phyloP scores from a whole-genome alignment of 768 basidiomycete genomes.

The Suillus fuscotomentosus region DNA sequence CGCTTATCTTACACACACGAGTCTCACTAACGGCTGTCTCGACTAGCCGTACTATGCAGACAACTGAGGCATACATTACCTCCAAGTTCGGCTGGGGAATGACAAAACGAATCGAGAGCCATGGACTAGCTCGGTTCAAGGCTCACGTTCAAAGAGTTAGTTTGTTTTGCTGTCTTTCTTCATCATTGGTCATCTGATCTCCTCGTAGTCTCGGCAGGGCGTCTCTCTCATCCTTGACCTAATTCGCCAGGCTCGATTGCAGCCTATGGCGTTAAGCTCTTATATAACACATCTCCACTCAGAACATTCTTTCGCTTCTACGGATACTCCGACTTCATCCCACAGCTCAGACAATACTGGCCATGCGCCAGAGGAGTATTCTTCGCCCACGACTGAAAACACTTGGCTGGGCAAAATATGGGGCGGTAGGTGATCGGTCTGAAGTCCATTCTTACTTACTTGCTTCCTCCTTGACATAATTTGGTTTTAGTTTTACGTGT shows the following conservation, averaged over 20 bases:
- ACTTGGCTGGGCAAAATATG: slow-evolving; percentile 27
- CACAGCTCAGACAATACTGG: slow-evolving; percentile 11
- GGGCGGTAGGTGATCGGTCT: slow-evolving; percentile 17
- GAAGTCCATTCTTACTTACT: slow-evolving; percentile 20
- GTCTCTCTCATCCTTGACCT: slow-evolving; percentile 79
- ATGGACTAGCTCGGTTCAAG: slow-evolving; percentile 83
- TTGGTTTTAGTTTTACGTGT: slow-evolving; percentile 9
- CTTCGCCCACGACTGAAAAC: slow-evolving; percentile 9
- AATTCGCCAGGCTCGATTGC: slow-evolving; percentile 72
- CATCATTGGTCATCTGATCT: slow-evolving; percentile 11
- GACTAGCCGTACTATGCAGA: slow-evolving; percentile 74
- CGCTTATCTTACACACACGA: not conserved
- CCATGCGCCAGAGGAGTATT: slow-evolving; percentile 18
- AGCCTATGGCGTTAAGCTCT: slow-evolving; percentile 45
- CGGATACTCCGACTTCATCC: slow-evolving; percentile 19
- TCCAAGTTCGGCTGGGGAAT: slow-evolving; percentile 91
- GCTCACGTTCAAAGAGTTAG: slow-evolving; percentile 81
- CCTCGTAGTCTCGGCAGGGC: slow-evolving; percentile 75
- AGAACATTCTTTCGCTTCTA: slow-evolving; percentile 27
- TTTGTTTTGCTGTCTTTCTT: slow-evolving; percentile 8
- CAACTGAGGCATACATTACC: slow-evolving; percentile 82
- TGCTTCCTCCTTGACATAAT: slow-evolving; percentile 13
- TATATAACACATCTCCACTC: slow-evolving; percentile 34
- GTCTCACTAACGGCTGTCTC: slow-evolving; percentile 3
- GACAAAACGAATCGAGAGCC: slow-evolving; percentile 82